phyloP scores from a whole-genome alignment of 345 rosid genomes.

The Ceriops tagal region DNA sequence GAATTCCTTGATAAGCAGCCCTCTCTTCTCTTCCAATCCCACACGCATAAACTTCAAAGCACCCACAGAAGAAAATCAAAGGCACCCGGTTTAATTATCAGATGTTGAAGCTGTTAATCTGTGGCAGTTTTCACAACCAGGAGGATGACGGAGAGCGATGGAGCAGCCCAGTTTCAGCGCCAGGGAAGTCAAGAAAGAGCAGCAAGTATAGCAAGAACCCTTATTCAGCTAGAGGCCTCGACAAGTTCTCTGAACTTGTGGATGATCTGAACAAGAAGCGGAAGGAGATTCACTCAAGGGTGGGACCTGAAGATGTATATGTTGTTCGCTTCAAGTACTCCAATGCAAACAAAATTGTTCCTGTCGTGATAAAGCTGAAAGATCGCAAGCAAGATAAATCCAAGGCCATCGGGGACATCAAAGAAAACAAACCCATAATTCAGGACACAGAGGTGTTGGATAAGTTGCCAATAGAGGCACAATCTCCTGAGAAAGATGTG shows the following conservation, averaged over 20 bases:
- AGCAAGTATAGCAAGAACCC: slow-evolving; percentile 53
- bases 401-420: slow-evolving; percentile 13
- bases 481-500: slow-evolving; percentile 7
- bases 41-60: too few relatives aligned
- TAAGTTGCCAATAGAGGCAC: slow-evolving; percentile 3
- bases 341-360: slow-evolving; percentile 41
- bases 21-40: too few relatives aligned
- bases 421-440: background rate
- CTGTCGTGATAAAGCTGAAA: slow-evolving; percentile 51
- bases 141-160: slow-evolving; percentile 22
- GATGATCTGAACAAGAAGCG: slow-evolving; percentile 56
- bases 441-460: background rate
- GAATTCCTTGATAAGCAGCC: too few relatives aligned
- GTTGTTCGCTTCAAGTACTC: slow-evolving; percentile 54
- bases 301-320: slow-evolving; percentile 41
- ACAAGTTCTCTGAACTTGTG: slow-evolving; percentile 63
- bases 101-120: slow-evolving; percentile 37
- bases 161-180: slow-evolving; percentile 22
- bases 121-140: slow-evolving; percentile 33
- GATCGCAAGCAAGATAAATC: slow-evolving; percentile 27
- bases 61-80: too few relatives aligned
- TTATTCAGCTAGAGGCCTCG: slow-evolving; percentile 63
- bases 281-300: slow-evolving; percentile 49
- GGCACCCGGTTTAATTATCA: background rate
- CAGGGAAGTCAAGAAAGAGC: slow-evolving; percentile 37